Base-by-base conservation (phyloP, 306 rosid species). In the Dalbergia oliveri region DNA sequence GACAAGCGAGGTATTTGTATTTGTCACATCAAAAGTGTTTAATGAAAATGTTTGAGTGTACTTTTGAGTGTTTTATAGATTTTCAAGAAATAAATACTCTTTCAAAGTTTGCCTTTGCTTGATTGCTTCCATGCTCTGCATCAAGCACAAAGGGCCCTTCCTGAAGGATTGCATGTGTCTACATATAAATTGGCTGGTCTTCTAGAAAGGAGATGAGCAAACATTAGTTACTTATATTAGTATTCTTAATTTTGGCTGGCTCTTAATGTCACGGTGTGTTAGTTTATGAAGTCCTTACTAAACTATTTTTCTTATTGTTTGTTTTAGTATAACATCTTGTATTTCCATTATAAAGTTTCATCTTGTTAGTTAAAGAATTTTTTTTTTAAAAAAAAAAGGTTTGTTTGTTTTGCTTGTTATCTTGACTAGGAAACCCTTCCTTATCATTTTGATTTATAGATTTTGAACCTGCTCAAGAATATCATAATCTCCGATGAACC, bases 391-490 rank as follows among this genome's bases (percentile, higher is more conserved):
- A 47, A 8, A 5, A 34, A 3, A 35, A 11, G 13, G 15, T 56
- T 13, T 41, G 66, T 66, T 4, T 39, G 45, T 14, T 77, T 41
- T 54, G 57, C 62, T 47, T 75, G 61, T 33, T 31, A 47, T 62
- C 11, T 74, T 41, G 6, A 44, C 45, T 74, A 74, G 14, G 47
- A 14, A 23, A 2, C 3, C 9, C 16, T 18, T 9, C 16, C 31
- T 3, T 0, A 57, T 21, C 14, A 2, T 4, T 50, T 7, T 50
- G 34, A 18, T 56, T 37, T n/a, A 26, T 33, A 73, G 84, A 66
- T 81, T 44, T 56, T 81, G 79, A 81, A 56, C 12, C 43, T 81
- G 9, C 84, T 73, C 12, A 81, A 73, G 84, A 43, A 73, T 14
- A 35, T 31, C 34, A 3, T 80, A 16, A 65, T 62, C 41, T 73